Conservation (phyloP, 352 stramenopile species). For the Peronospora farinosa region DNA sequence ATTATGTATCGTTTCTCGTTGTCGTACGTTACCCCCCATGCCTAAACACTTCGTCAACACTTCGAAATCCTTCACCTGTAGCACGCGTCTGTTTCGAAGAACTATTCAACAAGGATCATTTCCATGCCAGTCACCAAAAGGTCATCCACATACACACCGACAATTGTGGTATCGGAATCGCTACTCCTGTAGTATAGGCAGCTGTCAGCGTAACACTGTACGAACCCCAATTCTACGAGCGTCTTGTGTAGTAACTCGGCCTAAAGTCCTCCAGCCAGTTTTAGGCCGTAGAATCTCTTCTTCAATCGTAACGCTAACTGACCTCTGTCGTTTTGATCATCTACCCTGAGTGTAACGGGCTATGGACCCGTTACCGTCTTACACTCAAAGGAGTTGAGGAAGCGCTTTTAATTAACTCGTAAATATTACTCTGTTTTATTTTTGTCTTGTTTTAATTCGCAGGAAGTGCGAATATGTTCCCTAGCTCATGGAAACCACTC, state of each 20-base stretch:
- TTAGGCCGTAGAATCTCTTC: neutral
- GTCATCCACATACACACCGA: neutral
- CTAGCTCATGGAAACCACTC: too few species aligned
- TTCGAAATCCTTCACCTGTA: neutral
- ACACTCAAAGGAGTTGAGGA: too few species aligned
- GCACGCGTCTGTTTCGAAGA: neutral
- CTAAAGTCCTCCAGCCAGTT: neutral
- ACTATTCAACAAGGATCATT: neutral
- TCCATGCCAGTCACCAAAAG: neutral
- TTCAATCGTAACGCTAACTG: neutral
- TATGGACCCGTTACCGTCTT: too few species aligned
- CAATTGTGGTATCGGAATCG: neutral
- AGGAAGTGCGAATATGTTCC: too few species aligned
- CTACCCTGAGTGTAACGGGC: too few species aligned
- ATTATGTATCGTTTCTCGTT: too few species aligned
- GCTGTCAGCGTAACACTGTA: too few species aligned
- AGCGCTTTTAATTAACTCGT: too few species aligned
- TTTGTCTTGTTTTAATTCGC: too few species aligned
- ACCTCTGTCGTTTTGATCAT: neutral
- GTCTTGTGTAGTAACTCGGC: neutral
- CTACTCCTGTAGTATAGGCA: neutral
- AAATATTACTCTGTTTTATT: too few species aligned
- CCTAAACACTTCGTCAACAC: neutral
- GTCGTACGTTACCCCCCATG: neutral
- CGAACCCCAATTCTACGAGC: neutral